A percentile compares a stretch with the other conserved stretches of the same genome.
These are phyloP conservation scores for Colletotrichum eleusines DNA, from an alignment of 2,329 filamentous ascomycete species.

Conservation along the genomic window DNA sequence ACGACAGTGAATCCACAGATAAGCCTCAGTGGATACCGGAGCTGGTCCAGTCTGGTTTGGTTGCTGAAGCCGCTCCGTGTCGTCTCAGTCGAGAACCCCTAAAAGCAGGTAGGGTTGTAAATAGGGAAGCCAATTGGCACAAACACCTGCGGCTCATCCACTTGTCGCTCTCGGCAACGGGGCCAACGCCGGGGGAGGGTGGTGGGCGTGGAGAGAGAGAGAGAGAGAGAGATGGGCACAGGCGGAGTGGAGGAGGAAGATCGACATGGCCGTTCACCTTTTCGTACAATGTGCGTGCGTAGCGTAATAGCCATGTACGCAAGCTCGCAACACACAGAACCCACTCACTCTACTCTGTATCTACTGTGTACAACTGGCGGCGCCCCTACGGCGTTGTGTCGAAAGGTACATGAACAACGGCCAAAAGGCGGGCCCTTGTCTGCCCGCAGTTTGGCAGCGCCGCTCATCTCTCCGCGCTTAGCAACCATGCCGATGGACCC, in stretches of 20 bases:
- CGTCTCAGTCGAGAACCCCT: background rate
- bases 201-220: too few species aligned
- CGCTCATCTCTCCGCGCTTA: constrained; percentile 16
- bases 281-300: background rate
- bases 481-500: constrained; percentile 25
- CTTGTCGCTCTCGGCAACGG: background rate
- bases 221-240: constrained; percentile 20
- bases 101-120: background rate
- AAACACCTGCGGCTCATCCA: constrained; percentile 1
- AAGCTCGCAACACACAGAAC: background rate
- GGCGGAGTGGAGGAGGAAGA: constrained; percentile 1
- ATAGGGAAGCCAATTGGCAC: background rate
- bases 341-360: too few species aligned
- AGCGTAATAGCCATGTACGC: too few species aligned
- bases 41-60: background rate
- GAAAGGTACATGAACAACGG: background rate
- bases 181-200: constrained; percentile 2
- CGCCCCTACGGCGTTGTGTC: background rate
- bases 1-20: background rate
- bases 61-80: background rate
- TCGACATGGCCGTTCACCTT: constrained; percentile 17
- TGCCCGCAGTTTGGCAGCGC: constrained; percentile 14
- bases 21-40: background rate
- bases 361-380: background rate
- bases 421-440: background rate